Evolutionary conservation across 768 basidiomycete species (phyloP), one percentile per base, ranked within the genome.

Genomic region (Boletales sp.): DNA sequence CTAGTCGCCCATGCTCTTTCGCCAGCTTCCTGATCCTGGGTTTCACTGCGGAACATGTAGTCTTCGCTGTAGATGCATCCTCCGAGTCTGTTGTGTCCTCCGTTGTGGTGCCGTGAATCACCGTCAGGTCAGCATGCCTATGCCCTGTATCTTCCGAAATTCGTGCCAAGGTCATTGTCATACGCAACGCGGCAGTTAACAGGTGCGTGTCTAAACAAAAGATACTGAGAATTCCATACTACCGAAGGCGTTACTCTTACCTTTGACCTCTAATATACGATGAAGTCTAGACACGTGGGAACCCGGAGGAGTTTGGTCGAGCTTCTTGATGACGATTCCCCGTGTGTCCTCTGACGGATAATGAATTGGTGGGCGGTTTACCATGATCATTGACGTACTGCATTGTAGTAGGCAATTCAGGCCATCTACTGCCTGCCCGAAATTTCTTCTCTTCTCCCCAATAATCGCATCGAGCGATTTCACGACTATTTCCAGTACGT

Each of bases 371-470:
- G 5, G 2, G 5, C 1, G 8, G 45, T 40, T 31, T 15, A 21
- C 4, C 10, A 42, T 21, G 8, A 40, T 13, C 19, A 38, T 1
- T 15, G 27, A 50, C 58, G 30, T 6, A 63, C 61, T 46, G 8
- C 53, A 61, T 17, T 51, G 36, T 43, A 57, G 13, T 10, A 63
- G n/a, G 17, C 50, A 60, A 12, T 29, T 43, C 34, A 63, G 31
- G 18, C 56, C 52, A 5, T 64, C 50, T 56, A 63, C 64, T 17
- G 50, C 62, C 29, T 43, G 53, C 17, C 40, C 47, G 18, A 63
- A 63, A 34, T 46, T 53, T 4, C 19, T 39, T 17, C 17, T 46
- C 0, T 39, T 38, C 32, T 53, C 21, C 0, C 5, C 10, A 13
- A 61, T 9, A 15, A 53, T 52, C n/a, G 0, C 5, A 38, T 63